A percentile compares a stretch with the other conserved stretches of the same genome.
phyloP scores from a whole-genome alignment of 2,329 filamentous ascomycete genomes.

The Fusarium compactum region DNA sequence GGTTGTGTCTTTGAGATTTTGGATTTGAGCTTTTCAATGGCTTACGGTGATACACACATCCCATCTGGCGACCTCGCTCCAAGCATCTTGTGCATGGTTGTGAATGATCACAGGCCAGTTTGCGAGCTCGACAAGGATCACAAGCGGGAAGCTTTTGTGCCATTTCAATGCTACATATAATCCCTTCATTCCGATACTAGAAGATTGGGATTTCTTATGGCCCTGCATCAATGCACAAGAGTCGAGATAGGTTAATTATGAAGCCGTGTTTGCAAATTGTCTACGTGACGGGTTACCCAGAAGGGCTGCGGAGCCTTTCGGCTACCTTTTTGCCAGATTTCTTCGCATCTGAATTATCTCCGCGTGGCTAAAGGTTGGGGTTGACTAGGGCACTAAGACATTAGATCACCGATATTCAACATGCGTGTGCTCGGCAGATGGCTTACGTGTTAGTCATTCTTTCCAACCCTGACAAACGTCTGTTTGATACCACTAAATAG shows the following conservation, averaged over 20 bases:
- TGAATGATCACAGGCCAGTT: background rate
- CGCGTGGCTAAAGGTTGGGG: background rate
- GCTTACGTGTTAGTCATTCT: no score
- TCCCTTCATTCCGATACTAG: no score
- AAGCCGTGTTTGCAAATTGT: background rate
- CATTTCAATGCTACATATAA: background rate
- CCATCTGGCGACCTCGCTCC: background rate
- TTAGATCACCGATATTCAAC: background rate
- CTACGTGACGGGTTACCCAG: background rate
- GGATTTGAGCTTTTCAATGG: background rate
- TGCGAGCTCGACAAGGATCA: background rate
- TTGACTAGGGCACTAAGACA: background rate
- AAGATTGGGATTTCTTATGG: no score
- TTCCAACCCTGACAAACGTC: no score
- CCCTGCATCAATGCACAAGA: no score
- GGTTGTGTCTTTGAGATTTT: background rate
- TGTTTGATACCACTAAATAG: no score
- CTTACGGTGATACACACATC: background rate
- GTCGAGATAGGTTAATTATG: no score
- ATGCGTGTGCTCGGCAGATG: background rate
- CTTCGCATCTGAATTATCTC: background rate
- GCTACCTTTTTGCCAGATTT: background rate
- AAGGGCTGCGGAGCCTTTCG: background rate
- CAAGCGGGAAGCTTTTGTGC: background rate
- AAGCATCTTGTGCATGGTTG: background rate